Percentiles rank a stretch among this genome's conserved stretches.
Conservation (phyloP, 345 rosid genomes). For the Populus nigra region DNA sequence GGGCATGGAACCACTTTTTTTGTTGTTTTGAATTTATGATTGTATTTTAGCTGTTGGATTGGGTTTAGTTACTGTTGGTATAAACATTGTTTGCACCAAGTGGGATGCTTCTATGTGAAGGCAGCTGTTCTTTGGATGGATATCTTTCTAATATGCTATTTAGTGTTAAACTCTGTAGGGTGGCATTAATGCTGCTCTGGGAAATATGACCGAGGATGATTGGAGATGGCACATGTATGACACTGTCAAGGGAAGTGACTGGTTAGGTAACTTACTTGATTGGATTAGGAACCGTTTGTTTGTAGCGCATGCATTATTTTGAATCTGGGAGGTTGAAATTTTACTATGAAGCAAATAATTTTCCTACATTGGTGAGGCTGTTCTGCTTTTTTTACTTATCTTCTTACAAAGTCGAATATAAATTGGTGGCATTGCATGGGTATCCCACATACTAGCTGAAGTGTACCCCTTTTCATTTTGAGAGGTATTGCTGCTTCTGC, state of each 20-base stretch:
- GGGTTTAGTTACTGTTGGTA: neutral
- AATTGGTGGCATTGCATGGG: neutral
- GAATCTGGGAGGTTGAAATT: neutral
- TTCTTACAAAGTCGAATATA: neutral
- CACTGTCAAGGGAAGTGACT: constrained; percentile 98
- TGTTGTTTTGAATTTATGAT: neutral
- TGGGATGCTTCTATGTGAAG: neutral
- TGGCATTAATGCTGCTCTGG: constrained; percentile 97
- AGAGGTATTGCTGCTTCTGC: neutral
- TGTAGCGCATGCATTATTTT: neutral
- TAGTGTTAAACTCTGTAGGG: constrained; percentile 49
- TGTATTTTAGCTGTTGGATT: neutral
- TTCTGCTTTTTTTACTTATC: neutral
- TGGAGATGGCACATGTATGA: constrained; percentile 99
- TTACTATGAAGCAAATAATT: neutral
- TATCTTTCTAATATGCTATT: constrained; percentile 9
- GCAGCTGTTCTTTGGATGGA: neutral
- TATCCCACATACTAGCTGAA: neutral
- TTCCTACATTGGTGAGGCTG: neutral
- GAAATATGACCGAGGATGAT: constrained; percentile 97
- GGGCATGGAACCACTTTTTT: neutral
- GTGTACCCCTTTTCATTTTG: neutral
- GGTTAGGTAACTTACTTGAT: constrained; percentile 64
- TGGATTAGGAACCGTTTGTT: neutral
- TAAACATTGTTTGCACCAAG: too few species aligned